Evolutionary conservation across 2,329 filamentous ascomycete genomes (phyloP), one percentile per base, ranked within the genome.

Genomic region (Plenodomus lindquistii): DNA sequence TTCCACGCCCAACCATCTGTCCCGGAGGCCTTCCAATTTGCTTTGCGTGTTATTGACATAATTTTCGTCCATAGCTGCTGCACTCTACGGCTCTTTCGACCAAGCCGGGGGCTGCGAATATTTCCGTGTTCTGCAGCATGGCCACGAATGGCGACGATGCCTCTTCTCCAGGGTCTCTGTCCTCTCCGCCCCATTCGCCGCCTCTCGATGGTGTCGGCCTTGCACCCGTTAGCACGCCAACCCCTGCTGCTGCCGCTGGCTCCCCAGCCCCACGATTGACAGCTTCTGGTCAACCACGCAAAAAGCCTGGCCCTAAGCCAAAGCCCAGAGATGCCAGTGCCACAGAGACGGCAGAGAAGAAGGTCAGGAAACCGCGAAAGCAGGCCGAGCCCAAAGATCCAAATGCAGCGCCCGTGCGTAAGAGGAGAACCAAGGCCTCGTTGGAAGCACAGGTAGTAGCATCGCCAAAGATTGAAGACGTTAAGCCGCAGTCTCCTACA

Each of bases 331-430:
- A 72, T 39, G 50, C 64, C 54, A 69, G 44, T 63, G 65, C 45
- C 53, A 68, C 60, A 42, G 71, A 69, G 36, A 11, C 27, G 11
- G 56, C 60, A 31, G 73, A 76, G 54, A 76, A 75, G 42, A 76
- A 76, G 52, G 65, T 72, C 3, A 73, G 74, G 55, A 78, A 76
- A 59, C 62, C 75, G 31, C 71, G 77, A 48, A 79, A 77, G 60
- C 67, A 74, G 16, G 65, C 69, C 21, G 73, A 75, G 46, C 70
- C 74, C 40, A 62, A 87, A 79, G 64, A 82, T 75, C 51, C 79
- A 73, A 67, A 59, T 64, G 63, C 66, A 29, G 65, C 71, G 3
- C 68, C 73, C 24, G 63, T 68, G 38, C 79, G 81, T 59, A 84
- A 78, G 71, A 76, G 76, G 60, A 68, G 76, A 63, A 72, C 69